Percentiles rank a stretch among this genome's conserved stretches.
Conservation (phyloP, 495 filamentous ascomycete genomes). For the Lasiosphaeris hirsuta region DNA sequence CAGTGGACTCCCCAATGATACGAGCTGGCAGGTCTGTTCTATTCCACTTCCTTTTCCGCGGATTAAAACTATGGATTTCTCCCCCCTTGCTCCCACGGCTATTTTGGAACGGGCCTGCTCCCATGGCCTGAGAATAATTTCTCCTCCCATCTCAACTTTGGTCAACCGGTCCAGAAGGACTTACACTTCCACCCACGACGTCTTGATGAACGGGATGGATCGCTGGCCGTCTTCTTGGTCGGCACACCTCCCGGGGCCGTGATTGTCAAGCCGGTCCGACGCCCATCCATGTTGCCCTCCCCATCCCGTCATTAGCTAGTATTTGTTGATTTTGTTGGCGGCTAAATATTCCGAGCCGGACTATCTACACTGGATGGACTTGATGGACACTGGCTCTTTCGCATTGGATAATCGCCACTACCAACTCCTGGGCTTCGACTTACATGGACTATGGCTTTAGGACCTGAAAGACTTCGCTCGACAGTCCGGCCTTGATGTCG, state of each 20-base stretch:
- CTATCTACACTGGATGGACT: conserved; percentile 31
- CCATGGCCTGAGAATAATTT: conserved; percentile 10
- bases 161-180: conserved; percentile 14
- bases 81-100: conserved; percentile 20
- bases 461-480: conserved; percentile 99
- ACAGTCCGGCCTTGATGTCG: conserved; percentile 92
- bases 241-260: conserved; percentile 8
- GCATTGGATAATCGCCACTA: conserved; percentile 28
- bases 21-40: conserved; percentile 99
- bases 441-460: conserved; percentile 65
- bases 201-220: conserved; percentile 10
- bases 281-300: conserved; percentile 1
- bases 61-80: conserved; percentile 32
- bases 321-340: conserved; percentile 10
- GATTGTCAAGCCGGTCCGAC: not conserved
- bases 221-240: conserved; percentile 4
- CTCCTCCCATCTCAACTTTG: conserved; percentile 17
- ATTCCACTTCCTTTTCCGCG: conserved; percentile 55
- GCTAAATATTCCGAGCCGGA: no score
- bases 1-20: conserved; percentile 92
- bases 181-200: conserved; percentile 8
- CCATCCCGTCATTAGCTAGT: no score
- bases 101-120: conserved; percentile 22
- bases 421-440: conserved; percentile 47
- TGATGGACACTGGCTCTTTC: conserved; percentile 45